Evolutionary conservation across 768 basidiomycete species (phyloP), one percentile per base, ranked within the genome.

Genomic region (Boletus rubropictus): DNA sequence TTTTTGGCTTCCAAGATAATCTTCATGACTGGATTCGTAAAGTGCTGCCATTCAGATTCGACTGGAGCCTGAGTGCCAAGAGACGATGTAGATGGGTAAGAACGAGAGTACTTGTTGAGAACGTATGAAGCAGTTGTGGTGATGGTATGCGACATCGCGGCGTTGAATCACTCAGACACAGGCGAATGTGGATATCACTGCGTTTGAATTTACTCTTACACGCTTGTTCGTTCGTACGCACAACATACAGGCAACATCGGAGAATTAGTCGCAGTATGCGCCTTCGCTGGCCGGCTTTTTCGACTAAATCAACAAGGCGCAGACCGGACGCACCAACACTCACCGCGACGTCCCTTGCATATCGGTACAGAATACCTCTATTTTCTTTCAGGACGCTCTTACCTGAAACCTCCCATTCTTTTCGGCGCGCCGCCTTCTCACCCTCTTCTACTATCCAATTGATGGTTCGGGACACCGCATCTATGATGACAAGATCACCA

Each of bases 291-390:
- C 89, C 46, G 89, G 84, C 89, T 91, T 55, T 21, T 31, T 49
- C 28, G 42, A 53, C 32, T 36, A 20, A 24, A 47, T 57, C 41
- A 52, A 45, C 22, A 29, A 43, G 24, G 46, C 8, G 14, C 17
- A 42, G 31, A 11, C 18, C 39, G 43, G 25, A 48, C 22, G 41
- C 18, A 42, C 27, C n/a, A 39, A 54, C 37, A 72, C 88, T 76
- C 60, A 90, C 89, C 45, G 84, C 85, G 42, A 91, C 90, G 63
- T 91, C 89, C 55, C 89, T 71, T 11, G 89, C 89, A 65, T 92
- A 94, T 61, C 86, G 76, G 60, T 79, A 75, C 51, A 94, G 69
- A 22, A 92, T 71, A 14, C 90, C 90, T 33, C 89, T 72, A 63
- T 71, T 83, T 39, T 84, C 84, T 54, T 77, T 86, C 46, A 87